Conservation (phyloP, 352 stramenopile genomes). For the Phytophthora ramorum region DNA sequence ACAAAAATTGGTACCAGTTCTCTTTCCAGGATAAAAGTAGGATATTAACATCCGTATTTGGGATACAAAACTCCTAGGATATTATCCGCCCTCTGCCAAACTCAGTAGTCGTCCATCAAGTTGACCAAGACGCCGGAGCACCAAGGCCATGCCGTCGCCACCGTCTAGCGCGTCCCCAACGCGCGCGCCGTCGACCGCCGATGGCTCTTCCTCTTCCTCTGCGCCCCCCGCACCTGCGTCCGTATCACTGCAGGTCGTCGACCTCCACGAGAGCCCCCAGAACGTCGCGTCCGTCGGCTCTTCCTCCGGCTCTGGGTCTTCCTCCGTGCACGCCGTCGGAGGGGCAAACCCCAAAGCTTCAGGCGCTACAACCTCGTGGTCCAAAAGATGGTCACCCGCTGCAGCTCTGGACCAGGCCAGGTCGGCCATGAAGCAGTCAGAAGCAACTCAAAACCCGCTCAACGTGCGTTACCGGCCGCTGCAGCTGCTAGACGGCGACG, state of each 20-base stretch:
- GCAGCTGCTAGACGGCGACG: constrained; percentile 36
- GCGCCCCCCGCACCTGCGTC: constrained; percentile 1
- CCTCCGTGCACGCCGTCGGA: not conserved
- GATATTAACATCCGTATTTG: too few relatives aligned
- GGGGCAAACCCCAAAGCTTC: not conserved
- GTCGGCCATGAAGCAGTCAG: constrained; percentile 28
- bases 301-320: not conserved
- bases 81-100: too few relatives aligned
- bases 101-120: constrained; percentile 11
- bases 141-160: constrained; percentile 12
- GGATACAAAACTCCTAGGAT: too few relatives aligned
- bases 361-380: constrained; percentile 16
- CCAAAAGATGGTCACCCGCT: constrained; percentile 24
- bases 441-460: constrained; percentile 3
- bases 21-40: too few relatives aligned
- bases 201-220: constrained; percentile 15
- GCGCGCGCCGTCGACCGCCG: not conserved
- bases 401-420: constrained; percentile 22
- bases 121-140: not conserved
- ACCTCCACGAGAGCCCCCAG: constrained; percentile 6
- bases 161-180: constrained; percentile 5
- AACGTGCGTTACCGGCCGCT: constrained; percentile 36
- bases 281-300: not conserved
- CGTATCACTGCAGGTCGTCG: constrained; percentile 15
- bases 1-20: too few relatives aligned